Conservation (phyloP, 306 rosid species). For the Prunus padus region DNA sequence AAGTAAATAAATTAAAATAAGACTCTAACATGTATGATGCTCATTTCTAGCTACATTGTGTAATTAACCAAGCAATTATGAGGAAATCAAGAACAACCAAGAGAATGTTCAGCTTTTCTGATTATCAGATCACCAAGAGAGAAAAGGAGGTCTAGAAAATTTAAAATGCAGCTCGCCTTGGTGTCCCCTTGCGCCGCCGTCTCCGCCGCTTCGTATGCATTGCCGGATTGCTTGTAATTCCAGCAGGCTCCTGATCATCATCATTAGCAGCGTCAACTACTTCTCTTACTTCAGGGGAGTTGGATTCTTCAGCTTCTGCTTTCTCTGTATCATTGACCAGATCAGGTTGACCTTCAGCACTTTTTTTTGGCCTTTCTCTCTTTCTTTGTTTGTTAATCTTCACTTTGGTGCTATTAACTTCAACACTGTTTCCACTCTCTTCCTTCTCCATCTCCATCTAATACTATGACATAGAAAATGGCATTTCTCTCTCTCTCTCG, state of each 20-base stretch:
- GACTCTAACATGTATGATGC: too few relatives aligned
- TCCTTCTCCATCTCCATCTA: neutral
- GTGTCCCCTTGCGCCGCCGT: constrained; percentile 20
- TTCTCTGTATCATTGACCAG: neutral
- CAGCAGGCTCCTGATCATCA: neutral
- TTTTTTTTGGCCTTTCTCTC: constrained; percentile 22
- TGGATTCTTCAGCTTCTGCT: neutral
- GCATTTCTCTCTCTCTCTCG: neutral
- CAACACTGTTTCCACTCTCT: constrained; percentile 20
- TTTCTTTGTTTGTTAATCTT: neutral
- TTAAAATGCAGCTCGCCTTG: constrained; percentile 27
- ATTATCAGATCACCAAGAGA: neutral
- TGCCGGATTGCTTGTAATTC: neutral
- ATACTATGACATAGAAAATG: too few relatives aligned
- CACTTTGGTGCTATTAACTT: neutral
- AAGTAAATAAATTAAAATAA: neutral
- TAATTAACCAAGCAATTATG: neutral
- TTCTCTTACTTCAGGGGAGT: neutral
- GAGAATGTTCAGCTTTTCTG: neutral
- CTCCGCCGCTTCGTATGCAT: neutral
- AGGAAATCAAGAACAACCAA: neutral
- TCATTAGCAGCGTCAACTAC: neutral
- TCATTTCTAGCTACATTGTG: neutral
- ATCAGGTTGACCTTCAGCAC: neutral
- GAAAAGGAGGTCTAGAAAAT: neutral